These are phyloP conservation scores for Cyathus striatus DNA, from an alignment of 768 basidiomycete genomes.

Conservation along the genomic window DNA sequence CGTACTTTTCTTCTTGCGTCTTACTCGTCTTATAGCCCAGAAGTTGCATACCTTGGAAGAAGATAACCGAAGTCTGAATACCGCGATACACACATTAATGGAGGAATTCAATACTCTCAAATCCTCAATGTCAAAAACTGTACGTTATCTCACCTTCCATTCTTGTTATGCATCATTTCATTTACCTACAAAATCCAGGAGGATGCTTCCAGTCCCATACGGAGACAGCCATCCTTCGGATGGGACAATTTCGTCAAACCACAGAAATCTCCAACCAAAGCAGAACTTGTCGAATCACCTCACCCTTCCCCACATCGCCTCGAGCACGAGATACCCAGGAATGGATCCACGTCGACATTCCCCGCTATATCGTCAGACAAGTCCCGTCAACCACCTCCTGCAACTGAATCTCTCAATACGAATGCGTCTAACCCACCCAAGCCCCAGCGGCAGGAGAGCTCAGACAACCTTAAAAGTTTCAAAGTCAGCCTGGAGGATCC, in stretches of 20 bases:
- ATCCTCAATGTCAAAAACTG: conserved; percentile 33
- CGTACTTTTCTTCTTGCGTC: conserved; percentile 3
- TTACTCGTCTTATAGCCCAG: conserved; percentile 39
- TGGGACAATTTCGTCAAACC: conserved; percentile 83
- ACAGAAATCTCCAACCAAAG: conserved; percentile 76
- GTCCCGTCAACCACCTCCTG: conserved; percentile 18
- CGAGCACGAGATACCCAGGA: conserved; percentile 62
- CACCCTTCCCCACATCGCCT: conserved; percentile 73
- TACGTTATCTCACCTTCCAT: conserved; percentile 21
- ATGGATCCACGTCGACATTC: conserved; percentile 17
- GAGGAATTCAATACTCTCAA: conserved; percentile 56
- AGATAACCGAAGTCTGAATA: conserved; percentile 69
- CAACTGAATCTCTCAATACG: conserved; percentile 22
- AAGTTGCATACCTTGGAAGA: conserved; percentile 69
- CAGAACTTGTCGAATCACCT: conserved; percentile 64
- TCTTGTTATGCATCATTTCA: background rate
- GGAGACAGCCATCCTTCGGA: conserved; percentile 79
- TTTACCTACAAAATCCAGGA: conserved; percentile 19
- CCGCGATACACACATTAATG: conserved; percentile 53
- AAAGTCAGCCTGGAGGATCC: conserved; percentile 97
- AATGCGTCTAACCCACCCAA: conserved; percentile 32
- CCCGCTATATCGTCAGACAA: conserved; percentile 23
- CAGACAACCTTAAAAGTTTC: conserved; percentile 87
- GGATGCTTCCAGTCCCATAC: conserved; percentile 40
- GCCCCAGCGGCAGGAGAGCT: conserved; percentile 58